phyloP scores from a whole-genome alignment of 768 basidiomycete species.

The Mycena belliarum region DNA sequence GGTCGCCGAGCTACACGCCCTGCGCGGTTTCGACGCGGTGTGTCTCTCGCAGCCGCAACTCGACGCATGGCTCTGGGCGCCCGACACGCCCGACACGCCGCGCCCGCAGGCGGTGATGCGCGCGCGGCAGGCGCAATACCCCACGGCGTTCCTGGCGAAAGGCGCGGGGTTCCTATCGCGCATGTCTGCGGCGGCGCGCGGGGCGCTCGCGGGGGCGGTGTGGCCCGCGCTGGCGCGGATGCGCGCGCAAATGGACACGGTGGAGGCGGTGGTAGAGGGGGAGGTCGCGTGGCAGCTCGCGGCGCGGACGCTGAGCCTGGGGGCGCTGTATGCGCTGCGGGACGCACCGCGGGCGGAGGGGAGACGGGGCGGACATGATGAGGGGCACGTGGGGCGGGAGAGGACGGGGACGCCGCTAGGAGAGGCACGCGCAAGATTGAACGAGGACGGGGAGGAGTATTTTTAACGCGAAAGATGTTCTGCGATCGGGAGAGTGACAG shows the following conservation, averaged over 20 bases:
- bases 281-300: conserved; percentile 38
- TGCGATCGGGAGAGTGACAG: no score
- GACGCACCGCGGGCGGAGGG: not conserved
- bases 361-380: no score
- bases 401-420: conserved; percentile 2
- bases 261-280: conserved; percentile 35
- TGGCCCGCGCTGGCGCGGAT: conserved; percentile 34
- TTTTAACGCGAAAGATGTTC: conserved; percentile 28
- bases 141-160: conserved; percentile 33
- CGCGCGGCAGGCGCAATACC: conserved; percentile 42
- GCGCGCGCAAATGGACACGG: conserved; percentile 38
- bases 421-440: conserved; percentile 8
- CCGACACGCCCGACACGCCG: conserved; percentile 28
- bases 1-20: conserved; percentile 42
- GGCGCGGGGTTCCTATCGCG: conserved; percentile 34
- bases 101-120: conserved; percentile 30
- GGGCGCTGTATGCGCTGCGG: conserved; percentile 21
- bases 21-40: conserved; percentile 45
- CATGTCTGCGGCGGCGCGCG: conserved; percentile 40
- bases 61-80: conserved; percentile 32
- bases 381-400: no score
- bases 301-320: conserved; percentile 25
- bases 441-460: conserved; percentile 32
- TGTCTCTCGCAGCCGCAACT: conserved; percentile 43
- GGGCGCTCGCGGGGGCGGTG: conserved; percentile 33